Evolutionary conservation across 805 yeast genomes (phyloP), one percentile per base, ranked within the genome.

Genomic region (Hermanozyma aechmeae): DNA sequence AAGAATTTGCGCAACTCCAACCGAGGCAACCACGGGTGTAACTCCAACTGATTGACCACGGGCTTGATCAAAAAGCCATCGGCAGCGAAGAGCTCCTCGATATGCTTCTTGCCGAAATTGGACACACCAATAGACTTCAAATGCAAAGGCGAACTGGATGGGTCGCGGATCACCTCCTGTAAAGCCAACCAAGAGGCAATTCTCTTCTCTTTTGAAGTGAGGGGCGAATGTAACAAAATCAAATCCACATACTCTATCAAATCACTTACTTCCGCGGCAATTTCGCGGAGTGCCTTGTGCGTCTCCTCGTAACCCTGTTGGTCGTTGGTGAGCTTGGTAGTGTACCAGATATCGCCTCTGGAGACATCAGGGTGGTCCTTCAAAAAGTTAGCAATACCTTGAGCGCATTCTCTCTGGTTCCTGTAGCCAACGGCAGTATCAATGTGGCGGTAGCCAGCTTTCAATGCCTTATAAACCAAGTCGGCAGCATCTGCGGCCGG

Each of bases 11-110:
- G 73, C 33, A 84, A 61, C 29, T 76, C 75, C 30, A 64, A 56
- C 42, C 80, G 63, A 57, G 79, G 82, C 44, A 79, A 61, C 87
- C 92, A 82, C 13, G 92, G 95, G 35, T 84, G 82, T 29, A 83
- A 66, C 52, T 83, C 95, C 45, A 84, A 71, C 50, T 85, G 94
- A 51, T 84, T 79, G 24, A 81, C 78, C 0, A 77, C 83, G 0
- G 95, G 76, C 40, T 34, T 48, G 35, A 50, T 46, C 30, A 52
- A 54, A 37, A 76, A 73, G 7, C 18, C 69, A 3, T 66, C 65
- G 79, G 82, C 75, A 3, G 48, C 41, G 24, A 79, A 56, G 25
- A 82, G 53, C 47, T 79, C 79, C 33, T 75, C 67, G 15, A 82
- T 49, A 46, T 76, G 84, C 4, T 51, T 55, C 11, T 52, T 46